Conservation (phyloP, 805 yeast genomes). For the Candida xyloterini region DNA sequence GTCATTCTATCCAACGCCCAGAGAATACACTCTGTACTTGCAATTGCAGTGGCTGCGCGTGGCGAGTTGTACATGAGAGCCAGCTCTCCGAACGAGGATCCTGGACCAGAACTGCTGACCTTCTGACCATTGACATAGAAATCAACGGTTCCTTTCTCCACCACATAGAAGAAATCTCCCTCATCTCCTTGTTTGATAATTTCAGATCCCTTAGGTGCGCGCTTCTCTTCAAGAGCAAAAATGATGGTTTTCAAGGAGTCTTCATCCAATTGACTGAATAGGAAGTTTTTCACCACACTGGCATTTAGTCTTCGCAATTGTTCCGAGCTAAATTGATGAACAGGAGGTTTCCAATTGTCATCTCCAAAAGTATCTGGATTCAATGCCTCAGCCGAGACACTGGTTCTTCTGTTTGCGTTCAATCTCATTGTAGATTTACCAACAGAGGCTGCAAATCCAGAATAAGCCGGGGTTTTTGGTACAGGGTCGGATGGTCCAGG, state of each 20-base stretch:
- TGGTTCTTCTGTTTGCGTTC: constrained; percentile 80
- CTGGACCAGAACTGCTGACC: constrained; percentile 76
- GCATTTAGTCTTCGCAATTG: constrained; percentile 68
- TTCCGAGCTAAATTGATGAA: constrained; percentile 55
- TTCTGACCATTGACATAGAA: constrained; percentile 67
- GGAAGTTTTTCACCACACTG: constrained; percentile 74
- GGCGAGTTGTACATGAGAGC: constrained; percentile 98
- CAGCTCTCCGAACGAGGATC: constrained; percentile 92
- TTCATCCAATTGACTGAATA: constrained; percentile 79
- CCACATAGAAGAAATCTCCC: constrained; percentile 87
- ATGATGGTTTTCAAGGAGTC: constrained; percentile 75
- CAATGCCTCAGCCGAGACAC: constrained; percentile 86
- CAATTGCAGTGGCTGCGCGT: constrained; percentile 90
- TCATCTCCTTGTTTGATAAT: constrained; percentile 90
- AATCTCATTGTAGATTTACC: constrained; percentile 51
- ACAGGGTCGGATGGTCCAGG: constrained; percentile 1
- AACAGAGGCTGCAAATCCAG: constrained; percentile 28
- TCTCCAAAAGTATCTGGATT: constrained; percentile 68
- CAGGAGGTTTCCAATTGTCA: constrained; percentile 73
- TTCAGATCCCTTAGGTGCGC: constrained; percentile 53
- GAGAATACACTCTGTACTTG: constrained; percentile 65
- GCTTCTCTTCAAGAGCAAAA: constrained; percentile 76
- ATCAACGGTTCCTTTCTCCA: constrained; percentile 82
- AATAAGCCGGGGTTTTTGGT: not conserved
- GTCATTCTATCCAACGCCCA: constrained; percentile 95